These are phyloP conservation scores for Coniochaeta hoffmannii DNA, from an alignment of 2,329 filamentous ascomycete species.

Conservation along the genomic window DNA sequence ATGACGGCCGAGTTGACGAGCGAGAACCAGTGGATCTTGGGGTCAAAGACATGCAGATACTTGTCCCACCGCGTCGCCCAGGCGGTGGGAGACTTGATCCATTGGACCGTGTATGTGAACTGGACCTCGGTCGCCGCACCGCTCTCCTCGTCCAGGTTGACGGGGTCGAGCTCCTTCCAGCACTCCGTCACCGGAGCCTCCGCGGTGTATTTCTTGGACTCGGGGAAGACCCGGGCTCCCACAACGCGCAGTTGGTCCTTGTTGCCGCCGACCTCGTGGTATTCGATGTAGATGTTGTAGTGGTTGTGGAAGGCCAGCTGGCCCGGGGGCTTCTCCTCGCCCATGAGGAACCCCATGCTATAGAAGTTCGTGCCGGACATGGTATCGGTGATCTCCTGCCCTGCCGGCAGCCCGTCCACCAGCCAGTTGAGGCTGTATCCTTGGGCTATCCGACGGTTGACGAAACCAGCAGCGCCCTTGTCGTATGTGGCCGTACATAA, in stretches of 20 bases:
- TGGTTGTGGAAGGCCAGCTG: conserved; percentile 77
- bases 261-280: conserved; percentile 67
- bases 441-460: conserved; percentile 74
- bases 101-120: conserved; percentile 91
- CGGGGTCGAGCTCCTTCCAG: conserved; percentile 42
- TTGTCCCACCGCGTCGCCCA: conserved; percentile 99
- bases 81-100: conserved; percentile 73
- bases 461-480: conserved; percentile 62
- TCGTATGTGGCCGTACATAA: conserved; percentile 65
- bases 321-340: conserved; percentile 45
- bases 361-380: conserved; percentile 75
- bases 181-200: conserved; percentile 55
- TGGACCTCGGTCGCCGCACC: conserved; percentile 56
- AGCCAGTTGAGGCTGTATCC: conserved; percentile 94
- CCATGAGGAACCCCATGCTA: conserved; percentile 83
- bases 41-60: conserved; percentile 93
- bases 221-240: conserved; percentile 81
- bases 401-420: conserved; percentile 87
- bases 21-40: conserved; percentile 99
- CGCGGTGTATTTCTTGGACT: conserved; percentile 54
- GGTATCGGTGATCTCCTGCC: conserved; percentile 71
- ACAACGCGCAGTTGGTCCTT: conserved; percentile 76
- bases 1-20: conserved; percentile 94
- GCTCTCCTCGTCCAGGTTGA: conserved; percentile 58
- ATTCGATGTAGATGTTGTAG: conserved; percentile 90